phyloP scores from a whole-genome alignment of 2,329 filamentous ascomycete genomes.

The Ascochyta rabiei region DNA sequence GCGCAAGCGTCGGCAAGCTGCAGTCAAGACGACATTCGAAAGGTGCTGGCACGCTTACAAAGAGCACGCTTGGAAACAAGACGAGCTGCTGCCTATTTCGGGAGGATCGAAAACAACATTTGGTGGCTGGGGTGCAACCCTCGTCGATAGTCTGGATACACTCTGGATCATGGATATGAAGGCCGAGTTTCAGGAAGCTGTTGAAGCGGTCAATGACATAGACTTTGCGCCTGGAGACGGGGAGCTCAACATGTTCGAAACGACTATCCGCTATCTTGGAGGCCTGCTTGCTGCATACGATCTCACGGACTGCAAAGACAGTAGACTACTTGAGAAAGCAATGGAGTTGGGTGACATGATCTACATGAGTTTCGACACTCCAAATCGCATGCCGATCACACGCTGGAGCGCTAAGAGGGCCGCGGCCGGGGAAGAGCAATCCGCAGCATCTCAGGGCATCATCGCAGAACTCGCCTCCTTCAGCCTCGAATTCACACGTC shows the following conservation, averaged over 20 bases:
- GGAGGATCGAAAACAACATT: conserved; percentile 75
- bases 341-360: conserved; percentile 66
- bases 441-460: conserved; percentile 43
- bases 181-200: conserved; percentile 67
- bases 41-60: conserved; percentile 82
- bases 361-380: conserved; percentile 69
- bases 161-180: conserved; percentile 72
- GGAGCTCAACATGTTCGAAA: conserved; percentile 70
- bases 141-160: conserved; percentile 75
- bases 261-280: conserved; percentile 72
- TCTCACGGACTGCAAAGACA: conserved; percentile 59
- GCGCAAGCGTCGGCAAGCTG: conserved; percentile 66
- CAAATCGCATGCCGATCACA: conserved; percentile 65
- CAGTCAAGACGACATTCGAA: conserved; percentile 74
- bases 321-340: conserved; percentile 62
- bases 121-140: conserved; percentile 84
- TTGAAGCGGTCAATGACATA: conserved; percentile 61
- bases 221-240: conserved; percentile 59
- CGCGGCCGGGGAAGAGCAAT: conserved; percentile 36
- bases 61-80: conserved; percentile 77
- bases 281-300: conserved; percentile 71
- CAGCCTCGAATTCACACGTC: conserved; percentile 52
- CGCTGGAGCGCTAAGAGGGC: conserved; percentile 27
- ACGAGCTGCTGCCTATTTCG: conserved; percentile 77
- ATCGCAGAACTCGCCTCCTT: conserved; percentile 53